Base-by-base conservation (phyloP, 768 basidiomycete species). In the Trametes cingulata region DNA sequence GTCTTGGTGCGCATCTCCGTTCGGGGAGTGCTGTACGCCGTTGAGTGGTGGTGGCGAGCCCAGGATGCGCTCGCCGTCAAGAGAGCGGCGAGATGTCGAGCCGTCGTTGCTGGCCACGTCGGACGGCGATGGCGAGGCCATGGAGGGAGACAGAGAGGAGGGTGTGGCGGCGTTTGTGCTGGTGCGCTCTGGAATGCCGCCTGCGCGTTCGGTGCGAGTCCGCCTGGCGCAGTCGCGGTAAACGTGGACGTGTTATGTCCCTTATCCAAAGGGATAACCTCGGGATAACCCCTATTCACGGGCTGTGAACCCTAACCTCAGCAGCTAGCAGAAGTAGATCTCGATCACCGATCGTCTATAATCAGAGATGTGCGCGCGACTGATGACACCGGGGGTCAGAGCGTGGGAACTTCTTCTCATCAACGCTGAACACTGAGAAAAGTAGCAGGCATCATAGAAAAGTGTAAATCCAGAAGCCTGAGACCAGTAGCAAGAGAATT, bases 1-100 rank as follows among this genome's bases (percentile, higher is more conserved):
- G 51, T 77, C 77, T 9, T 73, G 72, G 29, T 61, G 55, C 2
- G 46, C 56, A 43, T 61, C 49, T 8, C 65, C 68, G 49, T 71
- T 68, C 14, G 58, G 22, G 1, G 58, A 36, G 13, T 67, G 51
- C 49, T 71, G 72, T 33, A 68, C 39, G 27, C 71, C 71, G 53
- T 72, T 70, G 14, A 65, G 52, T 0, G 71, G 71, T 29, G 69
- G 66, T 3, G 71, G 63, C 10, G 66, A 65, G 42, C 45, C 59
- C 1, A 64, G 52, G 10, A 62, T 29, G 15, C 69, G 41, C 29
- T 72, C 69, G 35, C 63, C 56, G 43, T 72, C 72, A 13, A 70
- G 48, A n/a, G 74, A 74, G 27, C 61, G 27, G 13, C 71, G 72
- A 41, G 63, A 45, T 22, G 60, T 45, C 7, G 56, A 46, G 25